Base-by-base conservation (phyloP, 2,329 filamentous ascomycete genomes). In the Dothideomycetes sp. region DNA sequence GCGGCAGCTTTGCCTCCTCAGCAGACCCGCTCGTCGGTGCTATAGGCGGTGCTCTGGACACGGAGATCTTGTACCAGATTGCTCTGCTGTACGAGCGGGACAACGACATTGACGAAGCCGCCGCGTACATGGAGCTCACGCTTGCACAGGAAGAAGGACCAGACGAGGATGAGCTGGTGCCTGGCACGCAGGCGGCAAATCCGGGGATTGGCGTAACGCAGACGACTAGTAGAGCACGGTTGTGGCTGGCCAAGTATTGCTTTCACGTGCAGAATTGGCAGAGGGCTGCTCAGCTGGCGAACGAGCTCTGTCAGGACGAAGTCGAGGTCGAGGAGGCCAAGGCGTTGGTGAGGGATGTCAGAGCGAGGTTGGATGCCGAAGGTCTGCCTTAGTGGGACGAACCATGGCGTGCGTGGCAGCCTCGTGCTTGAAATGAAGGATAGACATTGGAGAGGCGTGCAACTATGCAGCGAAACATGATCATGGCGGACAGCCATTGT, bases 251-350 rank as follows among this genome's bases (percentile, higher is more conserved):
- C 12, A 77, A 79, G 41, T 82, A 80, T 64, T 82, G 86, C 10
- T 82, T 94, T 64, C 72, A 75, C 29, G 75, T 73, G 9, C 78
- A 79, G 30, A 86, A 94, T 58, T 84, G 84, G 51, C 68, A 72
- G 22, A 74, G 82, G 15, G 85, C 86, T 3, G 82, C 83, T 62
- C 77, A 85, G 46, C 65, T 96, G 31, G 88, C 87, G 1, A 86
- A 81, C 45, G 91, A 98, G 62, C 67, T 98, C 34, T 95, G 88
- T 57, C 86, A 95, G 61, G 91, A 98, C 60, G 91, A 91, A 0
- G 80, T 93, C 18, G 91, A 96, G 61, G 86, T 96, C 2, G 91
- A 98, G 58, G 91, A 98, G 61, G 91, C 91, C 19, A 96, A 96
- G 64, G 86, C 87, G 3, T 66, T 96, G 50, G 83, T 94, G 45